These are phyloP conservation scores for Diaporthe sp. DNA, from an alignment of 2,329 filamentous ascomycete genomes.

Conservation along the genomic window DNA sequence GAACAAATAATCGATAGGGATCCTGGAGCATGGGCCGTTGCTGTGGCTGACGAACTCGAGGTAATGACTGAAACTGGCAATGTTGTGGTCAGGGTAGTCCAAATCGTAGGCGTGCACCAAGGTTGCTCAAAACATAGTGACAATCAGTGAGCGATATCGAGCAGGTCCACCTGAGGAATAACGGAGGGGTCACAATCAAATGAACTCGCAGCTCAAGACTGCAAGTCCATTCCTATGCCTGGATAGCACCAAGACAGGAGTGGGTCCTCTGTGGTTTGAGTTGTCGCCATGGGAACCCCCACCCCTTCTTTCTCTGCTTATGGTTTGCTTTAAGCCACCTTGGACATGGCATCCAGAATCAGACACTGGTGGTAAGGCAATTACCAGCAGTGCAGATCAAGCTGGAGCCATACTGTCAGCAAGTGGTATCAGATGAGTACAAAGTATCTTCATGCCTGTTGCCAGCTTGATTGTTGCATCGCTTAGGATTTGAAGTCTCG, in stretches of 20 bases:
- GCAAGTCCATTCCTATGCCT: neutral
- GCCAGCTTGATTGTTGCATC: neutral
- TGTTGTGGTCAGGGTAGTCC: neutral
- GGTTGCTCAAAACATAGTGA: neutral
- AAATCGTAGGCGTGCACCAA: neutral
- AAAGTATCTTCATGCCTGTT: neutral
- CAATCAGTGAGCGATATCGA: neutral
- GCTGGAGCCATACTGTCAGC: neutral
- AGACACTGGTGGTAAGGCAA: neutral
- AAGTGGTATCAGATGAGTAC: neutral
- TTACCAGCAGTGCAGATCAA: neutral
- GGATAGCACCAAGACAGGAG: neutral
- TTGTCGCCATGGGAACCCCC: neutral
- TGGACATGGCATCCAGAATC: neutral
- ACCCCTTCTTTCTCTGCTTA: neutral
- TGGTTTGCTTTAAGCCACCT: neutral
- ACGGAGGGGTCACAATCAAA: neutral
- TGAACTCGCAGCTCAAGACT: neutral
- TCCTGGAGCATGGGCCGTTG: neutral
- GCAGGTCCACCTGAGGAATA: neutral
- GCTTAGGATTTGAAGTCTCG: no score
- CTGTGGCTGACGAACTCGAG: neutral
- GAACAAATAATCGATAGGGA: neutral
- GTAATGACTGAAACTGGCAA: neutral
- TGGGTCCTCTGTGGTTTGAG: no score